A percentile compares a stretch with the other conserved stretches of the same genome.
Conservation (phyloP, 2,329 filamentous ascomycete species). For the Fusarium xyrophilum region DNA sequence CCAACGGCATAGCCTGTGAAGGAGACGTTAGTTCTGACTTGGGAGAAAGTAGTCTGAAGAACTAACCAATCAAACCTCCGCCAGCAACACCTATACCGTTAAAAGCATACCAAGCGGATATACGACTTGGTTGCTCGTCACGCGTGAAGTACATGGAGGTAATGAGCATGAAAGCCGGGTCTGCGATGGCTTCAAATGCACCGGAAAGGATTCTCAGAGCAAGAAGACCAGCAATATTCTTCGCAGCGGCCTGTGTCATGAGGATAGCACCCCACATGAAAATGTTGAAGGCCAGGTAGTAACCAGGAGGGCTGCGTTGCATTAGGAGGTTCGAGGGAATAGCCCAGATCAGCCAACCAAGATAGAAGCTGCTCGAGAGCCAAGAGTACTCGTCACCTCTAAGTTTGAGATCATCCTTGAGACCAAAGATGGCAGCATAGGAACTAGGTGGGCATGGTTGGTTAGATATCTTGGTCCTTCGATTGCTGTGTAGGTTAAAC, state of each 20-base stretch:
- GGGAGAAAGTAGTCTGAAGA: neutral
- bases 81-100: constrained; percentile 66
- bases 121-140: constrained; percentile 66
- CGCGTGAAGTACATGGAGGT: constrained; percentile 71
- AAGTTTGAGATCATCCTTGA: constrained; percentile 64
- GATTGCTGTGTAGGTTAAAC: neutral
- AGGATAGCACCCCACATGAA: constrained; percentile 61
- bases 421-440: constrained; percentile 71
- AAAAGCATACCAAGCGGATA: constrained; percentile 65
- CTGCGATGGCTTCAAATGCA: constrained; percentile 65
- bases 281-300: constrained; percentile 55
- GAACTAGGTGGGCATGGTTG: constrained; percentile 43
- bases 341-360: constrained; percentile 50
- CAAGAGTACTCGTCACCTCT: constrained; percentile 63
- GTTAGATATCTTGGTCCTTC: neutral
- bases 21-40: neutral
- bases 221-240: constrained; percentile 63
- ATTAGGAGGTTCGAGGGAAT: constrained; percentile 44
- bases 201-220: constrained; percentile 66
- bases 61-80: constrained; percentile 54
- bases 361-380: constrained; percentile 49
- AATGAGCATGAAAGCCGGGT: constrained; percentile 65
- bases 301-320: constrained; percentile 46
- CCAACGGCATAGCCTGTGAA: constrained; percentile 62
- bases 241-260: constrained; percentile 60